Conservation (phyloP, 768 basidiomycete genomes). For the Kockovaella imperatae region DNA sequence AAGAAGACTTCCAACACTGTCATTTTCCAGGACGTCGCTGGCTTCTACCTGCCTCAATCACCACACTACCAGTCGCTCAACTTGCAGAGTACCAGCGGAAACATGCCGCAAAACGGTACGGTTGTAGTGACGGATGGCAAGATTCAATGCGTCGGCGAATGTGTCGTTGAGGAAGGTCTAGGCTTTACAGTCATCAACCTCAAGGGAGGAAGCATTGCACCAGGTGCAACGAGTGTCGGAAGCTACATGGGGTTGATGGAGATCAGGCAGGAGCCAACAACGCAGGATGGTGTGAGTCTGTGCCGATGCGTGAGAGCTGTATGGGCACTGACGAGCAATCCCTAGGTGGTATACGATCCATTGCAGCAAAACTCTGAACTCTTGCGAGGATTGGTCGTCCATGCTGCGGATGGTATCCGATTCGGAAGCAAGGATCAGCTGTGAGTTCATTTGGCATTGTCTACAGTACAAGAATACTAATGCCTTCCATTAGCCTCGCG, state of each 20-base stretch:
- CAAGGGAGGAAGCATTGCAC: slow-evolving; percentile 55
- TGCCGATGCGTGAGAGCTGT: neutral
- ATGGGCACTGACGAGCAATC: neutral
- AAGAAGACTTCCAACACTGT: slow-evolving; percentile 48
- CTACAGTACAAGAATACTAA: slow-evolving; percentile 8
- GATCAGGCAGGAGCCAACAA: slow-evolving; percentile 59
- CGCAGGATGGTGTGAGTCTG: slow-evolving; percentile 54
- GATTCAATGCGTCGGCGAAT: slow-evolving; percentile 51
- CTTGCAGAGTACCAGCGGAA: too few relatives aligned
- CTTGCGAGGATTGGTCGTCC: slow-evolving; percentile 47
- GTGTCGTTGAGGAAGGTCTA: slow-evolving; percentile 14
- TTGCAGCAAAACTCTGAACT: slow-evolving; percentile 44
- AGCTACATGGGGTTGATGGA: slow-evolving; percentile 63
- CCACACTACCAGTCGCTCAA: too few relatives aligned
- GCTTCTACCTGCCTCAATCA: slow-evolving; percentile 47
- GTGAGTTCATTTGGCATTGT: slow-evolving; percentile 47
- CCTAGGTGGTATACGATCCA: slow-evolving; percentile 48
- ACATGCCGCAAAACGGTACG: slow-evolving; percentile 12
- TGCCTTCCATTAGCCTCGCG: slow-evolving; percentile 54
- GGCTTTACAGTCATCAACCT: slow-evolving; percentile 53
- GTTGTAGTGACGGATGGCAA: slow-evolving; percentile 53
- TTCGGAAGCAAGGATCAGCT: slow-evolving; percentile 63
- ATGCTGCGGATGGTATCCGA: slow-evolving; percentile 65
- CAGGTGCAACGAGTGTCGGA: slow-evolving; percentile 60
- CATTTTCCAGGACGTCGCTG: slow-evolving; percentile 60